Percentiles rank a stretch among this genome's conserved stretches.
These are phyloP conservation scores for Eragrostis nindensis DNA, from an alignment of 176 grass and related monocot genomes.

Conservation along the genomic window DNA sequence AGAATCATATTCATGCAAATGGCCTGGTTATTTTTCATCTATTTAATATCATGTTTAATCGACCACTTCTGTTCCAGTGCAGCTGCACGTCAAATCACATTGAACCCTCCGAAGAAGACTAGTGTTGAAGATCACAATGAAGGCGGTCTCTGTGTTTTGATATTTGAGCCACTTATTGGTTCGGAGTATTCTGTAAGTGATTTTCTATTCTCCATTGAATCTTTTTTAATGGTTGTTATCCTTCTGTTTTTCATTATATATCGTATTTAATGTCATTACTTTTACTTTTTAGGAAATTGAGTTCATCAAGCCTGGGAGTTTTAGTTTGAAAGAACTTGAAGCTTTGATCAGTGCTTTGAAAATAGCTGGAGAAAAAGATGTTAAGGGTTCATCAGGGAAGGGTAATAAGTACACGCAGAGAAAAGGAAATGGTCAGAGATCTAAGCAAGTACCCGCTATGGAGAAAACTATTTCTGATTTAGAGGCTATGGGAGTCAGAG, in stretches of 20 bases:
- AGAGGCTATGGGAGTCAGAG: constrained; percentile 84
- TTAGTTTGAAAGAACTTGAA: constrained; percentile 81
- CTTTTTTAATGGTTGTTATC: constrained; percentile 12
- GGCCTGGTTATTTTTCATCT: not conserved
- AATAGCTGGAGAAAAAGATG: constrained; percentile 65
- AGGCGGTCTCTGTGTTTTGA: constrained; percentile 64
- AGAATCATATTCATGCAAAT: constrained; percentile 21
- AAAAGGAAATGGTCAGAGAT: constrained; percentile 60
- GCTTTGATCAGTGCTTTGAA: constrained; percentile 71
- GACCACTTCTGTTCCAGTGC: constrained; percentile 59
- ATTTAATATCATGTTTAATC: constrained; percentile 41
- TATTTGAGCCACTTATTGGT: constrained; percentile 75
- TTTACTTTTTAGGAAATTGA: constrained; percentile 64
- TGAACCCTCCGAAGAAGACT: constrained; percentile 57
- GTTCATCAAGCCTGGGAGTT: constrained; percentile 74
- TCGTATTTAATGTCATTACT: not conserved
- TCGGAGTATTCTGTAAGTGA: constrained; percentile 67
- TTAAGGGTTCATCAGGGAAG: constrained; percentile 56
- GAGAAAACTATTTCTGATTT: constrained; percentile 88
- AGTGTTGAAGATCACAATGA: constrained; percentile 44
- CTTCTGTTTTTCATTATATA: constrained; percentile 5
- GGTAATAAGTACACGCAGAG: constrained; percentile 37
- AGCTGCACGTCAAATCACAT: constrained; percentile 78
- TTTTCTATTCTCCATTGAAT: constrained; percentile 17
- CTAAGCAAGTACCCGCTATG: constrained; percentile 57